A percentile compares a stretch with the other conserved stretches of the same genome.
These are phyloP conservation scores for Leccinum fallax DNA, from an alignment of 1,284 basidiomycete genomes.

Conservation along the genomic window DNA sequence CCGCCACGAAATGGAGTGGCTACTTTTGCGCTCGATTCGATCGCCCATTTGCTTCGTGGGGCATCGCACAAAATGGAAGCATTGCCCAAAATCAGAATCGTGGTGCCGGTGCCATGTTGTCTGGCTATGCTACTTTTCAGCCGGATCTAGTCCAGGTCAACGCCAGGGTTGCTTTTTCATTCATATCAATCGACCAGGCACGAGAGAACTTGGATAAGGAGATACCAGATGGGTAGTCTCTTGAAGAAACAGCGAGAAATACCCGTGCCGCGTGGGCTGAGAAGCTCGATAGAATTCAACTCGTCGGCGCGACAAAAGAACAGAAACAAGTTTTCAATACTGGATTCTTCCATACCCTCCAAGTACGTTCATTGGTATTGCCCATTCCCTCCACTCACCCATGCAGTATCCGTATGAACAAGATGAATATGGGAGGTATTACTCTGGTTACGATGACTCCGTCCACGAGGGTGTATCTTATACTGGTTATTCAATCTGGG, in stretches of 20 bases:
- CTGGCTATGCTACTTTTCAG: conserved; percentile 61
- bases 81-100: conserved; percentile 31
- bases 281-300: conserved; percentile 64
- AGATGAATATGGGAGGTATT: conserved; percentile 69
- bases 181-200: conserved; percentile 79
- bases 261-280: conserved; percentile 73
- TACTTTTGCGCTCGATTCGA: conserved; percentile 79
- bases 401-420: conserved; percentile 80
- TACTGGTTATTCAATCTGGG: conserved; percentile 85
- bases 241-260: conserved; percentile 62
- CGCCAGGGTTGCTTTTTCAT: conserved; percentile 75
- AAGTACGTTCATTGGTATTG: conserved; percentile 41
- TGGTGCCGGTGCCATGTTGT: conserved; percentile 49
- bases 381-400: conserved; percentile 5
- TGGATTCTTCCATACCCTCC: conserved; percentile 66
- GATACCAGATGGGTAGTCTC: conserved; percentile 57
- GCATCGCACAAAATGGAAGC: conserved; percentile 53
- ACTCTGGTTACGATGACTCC: conserved; percentile 72
- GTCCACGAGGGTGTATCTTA: conserved; percentile 71
- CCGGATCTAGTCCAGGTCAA: conserved; percentile 45
- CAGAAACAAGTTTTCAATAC: conserved; percentile 67
- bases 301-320: conserved; percentile 57
- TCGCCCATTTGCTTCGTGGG: conserved; percentile 47
- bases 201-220: conserved; percentile 61
- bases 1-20: conserved; percentile 56